Evolutionary conservation across 2,329 filamentous ascomycete genomes (phyloP).

Genomic region (Aspergillus clavatus): DNA sequence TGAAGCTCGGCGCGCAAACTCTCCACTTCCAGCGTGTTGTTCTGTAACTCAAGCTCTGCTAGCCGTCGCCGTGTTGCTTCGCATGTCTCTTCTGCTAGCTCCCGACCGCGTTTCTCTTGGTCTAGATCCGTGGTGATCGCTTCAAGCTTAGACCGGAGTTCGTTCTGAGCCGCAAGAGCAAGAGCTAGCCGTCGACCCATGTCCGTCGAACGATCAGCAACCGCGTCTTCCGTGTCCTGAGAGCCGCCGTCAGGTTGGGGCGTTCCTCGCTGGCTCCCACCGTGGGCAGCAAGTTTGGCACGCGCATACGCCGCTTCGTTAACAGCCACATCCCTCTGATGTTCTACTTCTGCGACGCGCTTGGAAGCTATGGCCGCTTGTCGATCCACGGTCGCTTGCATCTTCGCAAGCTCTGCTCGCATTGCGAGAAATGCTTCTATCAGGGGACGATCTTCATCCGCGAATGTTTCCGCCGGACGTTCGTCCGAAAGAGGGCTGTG

Average conservation of each 20-base stretch:
- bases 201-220: slow-evolving; percentile 64
- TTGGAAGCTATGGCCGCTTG: slow-evolving; percentile 81
- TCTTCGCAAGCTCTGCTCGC: slow-evolving; percentile 81
- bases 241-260: slow-evolving; percentile 46
- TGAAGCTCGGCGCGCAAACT: slow-evolving; percentile 81
- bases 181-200: slow-evolving; percentile 78
- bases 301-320: slow-evolving; percentile 93
- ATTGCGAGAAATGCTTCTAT: slow-evolving; percentile 90
- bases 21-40: slow-evolving; percentile 78
- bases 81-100: slow-evolving; percentile 82
- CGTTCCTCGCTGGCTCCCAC: slow-evolving; percentile 59
- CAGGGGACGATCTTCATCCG: slow-evolving; percentile 85
- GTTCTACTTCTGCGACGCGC: slow-evolving; percentile 88
- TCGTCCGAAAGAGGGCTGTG: slow-evolving; percentile 71
- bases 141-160: slow-evolving; percentile 73
- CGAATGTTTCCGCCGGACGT: slow-evolving; percentile 70
- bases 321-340: slow-evolving; percentile 89
- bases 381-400: slow-evolving; percentile 83
- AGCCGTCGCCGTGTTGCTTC: slow-evolving; percentile 78
- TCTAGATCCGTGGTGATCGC: slow-evolving; percentile 65
- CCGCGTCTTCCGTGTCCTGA: slow-evolving; percentile 54
- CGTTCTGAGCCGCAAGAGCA: slow-evolving; percentile 71
- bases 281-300: slow-evolving; percentile 81
- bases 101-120: slow-evolving; percentile 72
- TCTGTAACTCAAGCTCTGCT: slow-evolving; percentile 76